These are phyloP conservation scores for Pichia insulana DNA, from an alignment of 805 yeast species.

Conservation along the genomic window DNA sequence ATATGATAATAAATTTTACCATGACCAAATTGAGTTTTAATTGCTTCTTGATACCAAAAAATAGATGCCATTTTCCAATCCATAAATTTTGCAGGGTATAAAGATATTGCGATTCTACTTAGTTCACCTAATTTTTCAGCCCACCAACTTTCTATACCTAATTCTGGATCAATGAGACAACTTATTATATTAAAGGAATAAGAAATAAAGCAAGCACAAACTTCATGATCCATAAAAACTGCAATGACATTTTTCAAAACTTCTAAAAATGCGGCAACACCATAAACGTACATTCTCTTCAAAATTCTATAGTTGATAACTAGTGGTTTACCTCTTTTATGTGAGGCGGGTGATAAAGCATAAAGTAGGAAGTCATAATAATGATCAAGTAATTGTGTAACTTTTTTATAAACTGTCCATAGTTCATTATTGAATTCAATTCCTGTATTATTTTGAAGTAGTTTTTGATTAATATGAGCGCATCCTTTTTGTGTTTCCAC, in stretches of 20 bases:
- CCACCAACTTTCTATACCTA: constrained; percentile 69
- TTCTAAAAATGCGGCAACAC: constrained; percentile 72
- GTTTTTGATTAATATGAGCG: constrained; percentile 44
- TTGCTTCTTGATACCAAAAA: constrained; percentile 71
- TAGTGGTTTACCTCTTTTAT: constrained; percentile 68
- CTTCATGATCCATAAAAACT: constrained; percentile 64
- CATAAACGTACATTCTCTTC: constrained; percentile 78
- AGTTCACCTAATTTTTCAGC: constrained; percentile 78
- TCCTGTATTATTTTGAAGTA: constrained; percentile 36
- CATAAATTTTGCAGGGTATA: constrained; percentile 68
- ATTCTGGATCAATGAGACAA: constrained; percentile 43
- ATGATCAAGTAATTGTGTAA: constrained; percentile 56
- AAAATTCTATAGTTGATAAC: constrained; percentile 72
- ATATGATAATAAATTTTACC: constrained; percentile 83
- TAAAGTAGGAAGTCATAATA: constrained; percentile 66
- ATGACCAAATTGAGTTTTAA: constrained; percentile 69
- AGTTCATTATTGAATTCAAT: constrained; percentile 50
- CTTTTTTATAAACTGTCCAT: constrained; percentile 65
- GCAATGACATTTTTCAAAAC: constrained; percentile 67
- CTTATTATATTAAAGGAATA: constrained; percentile 58
- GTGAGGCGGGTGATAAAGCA: constrained; percentile 56
- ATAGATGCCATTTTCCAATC: constrained; percentile 84
- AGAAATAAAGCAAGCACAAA: constrained; percentile 65
- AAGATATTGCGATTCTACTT: constrained; percentile 80
- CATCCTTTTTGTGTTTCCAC: constrained; percentile 65